Conservation (phyloP, 139 green algal species). For the Chlorella sp. region DNA sequence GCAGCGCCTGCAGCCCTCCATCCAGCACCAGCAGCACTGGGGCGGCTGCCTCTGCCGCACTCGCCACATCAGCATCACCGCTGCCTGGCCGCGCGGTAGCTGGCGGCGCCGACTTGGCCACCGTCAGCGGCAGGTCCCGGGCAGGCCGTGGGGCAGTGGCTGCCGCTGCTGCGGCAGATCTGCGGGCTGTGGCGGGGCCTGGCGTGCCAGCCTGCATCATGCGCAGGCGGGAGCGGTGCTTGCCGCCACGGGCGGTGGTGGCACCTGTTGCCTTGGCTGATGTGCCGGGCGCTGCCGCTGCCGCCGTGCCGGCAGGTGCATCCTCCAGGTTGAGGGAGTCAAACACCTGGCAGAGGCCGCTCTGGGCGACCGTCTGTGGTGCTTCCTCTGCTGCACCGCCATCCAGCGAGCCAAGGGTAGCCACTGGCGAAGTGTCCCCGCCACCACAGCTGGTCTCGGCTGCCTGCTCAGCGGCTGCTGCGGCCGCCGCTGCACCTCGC, state of each 20-base stretch:
- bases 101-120: conserved; percentile 23
- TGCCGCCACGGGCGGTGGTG: not conserved
- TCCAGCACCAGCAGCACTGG: conserved; percentile 74
- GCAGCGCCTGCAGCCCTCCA: conserved; percentile 68
- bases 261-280: not conserved
- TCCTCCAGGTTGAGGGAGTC: conserved; percentile 23
- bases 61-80: not conserved
- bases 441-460: not conserved
- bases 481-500: not conserved
- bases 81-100: not conserved
- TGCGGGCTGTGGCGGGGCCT: conserved; percentile 3
- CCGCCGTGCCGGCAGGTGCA: not conserved
- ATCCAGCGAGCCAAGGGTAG: not conserved
- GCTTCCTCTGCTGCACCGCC: not conserved
- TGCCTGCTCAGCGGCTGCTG: conserved; percentile 12
- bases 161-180: not conserved
- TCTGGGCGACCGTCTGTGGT: not conserved
- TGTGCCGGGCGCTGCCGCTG: not conserved
- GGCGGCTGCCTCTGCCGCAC: not conserved
- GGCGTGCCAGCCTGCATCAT: conserved; percentile 51
- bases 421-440: not conserved
- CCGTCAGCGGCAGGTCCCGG: not conserved
- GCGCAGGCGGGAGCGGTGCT: conserved; percentile 35
- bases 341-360: conserved; percentile 32
- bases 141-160: not conserved